These are phyloP conservation scores for Mortierella sp. DNA, from an alignment of 371 early-diverging fungal species.

Conservation along the genomic window DNA sequence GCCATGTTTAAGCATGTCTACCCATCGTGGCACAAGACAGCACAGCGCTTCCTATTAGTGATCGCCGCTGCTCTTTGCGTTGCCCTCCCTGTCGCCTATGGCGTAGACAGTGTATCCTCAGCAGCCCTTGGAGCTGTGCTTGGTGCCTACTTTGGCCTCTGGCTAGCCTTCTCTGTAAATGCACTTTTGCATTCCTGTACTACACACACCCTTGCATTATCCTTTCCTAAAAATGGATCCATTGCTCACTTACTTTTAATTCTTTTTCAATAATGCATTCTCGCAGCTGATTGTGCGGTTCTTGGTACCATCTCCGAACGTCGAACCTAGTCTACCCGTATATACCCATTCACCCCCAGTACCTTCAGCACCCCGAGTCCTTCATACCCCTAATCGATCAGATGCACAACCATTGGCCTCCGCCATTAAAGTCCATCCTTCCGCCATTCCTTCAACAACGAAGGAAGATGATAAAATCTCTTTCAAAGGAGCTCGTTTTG, in stretches of 20 bases:
- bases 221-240: neutral
- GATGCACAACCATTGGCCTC: slow-evolving; percentile 40
- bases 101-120: slow-evolving; percentile 23
- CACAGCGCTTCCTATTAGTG: slow-evolving; percentile 19
- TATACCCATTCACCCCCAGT: slow-evolving; percentile 42
- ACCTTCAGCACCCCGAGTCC: slow-evolving; percentile 7
- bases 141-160: slow-evolving; percentile 26
- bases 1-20: slow-evolving; percentile 40
- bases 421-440: slow-evolving; percentile 40
- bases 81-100: slow-evolving; percentile 31
- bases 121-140: slow-evolving; percentile 28
- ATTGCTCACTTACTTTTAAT: neutral
- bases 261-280: neutral
- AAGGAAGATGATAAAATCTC: neutral
- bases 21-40: slow-evolving; percentile 33
- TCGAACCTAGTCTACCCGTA: slow-evolving; percentile 42
- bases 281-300: slow-evolving; percentile 36
- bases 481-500: slow-evolving; percentile 26
- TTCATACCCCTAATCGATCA: slow-evolving; percentile 35
- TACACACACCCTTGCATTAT: too few species aligned
- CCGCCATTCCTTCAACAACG: neutral
- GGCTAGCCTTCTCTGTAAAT: slow-evolving; percentile 43
- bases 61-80: slow-evolving; percentile 36
- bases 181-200: neutral
- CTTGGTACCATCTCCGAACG: slow-evolving; percentile 35